Evolutionary conservation across 179 eudicot species (phyloP).

Genomic region (Corrigiola litoralis): DNA sequence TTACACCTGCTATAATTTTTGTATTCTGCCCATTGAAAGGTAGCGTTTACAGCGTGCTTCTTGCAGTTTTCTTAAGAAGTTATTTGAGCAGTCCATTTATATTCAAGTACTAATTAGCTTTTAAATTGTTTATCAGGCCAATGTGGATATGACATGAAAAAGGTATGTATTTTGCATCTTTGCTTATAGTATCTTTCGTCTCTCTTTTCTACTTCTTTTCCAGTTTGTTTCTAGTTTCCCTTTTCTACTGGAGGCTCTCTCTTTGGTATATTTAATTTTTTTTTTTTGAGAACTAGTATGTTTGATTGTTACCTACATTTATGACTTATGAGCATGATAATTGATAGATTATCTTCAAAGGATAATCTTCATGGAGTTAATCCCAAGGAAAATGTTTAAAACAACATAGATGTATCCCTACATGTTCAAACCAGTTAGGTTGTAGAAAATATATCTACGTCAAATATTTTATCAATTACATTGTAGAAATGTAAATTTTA

Average conservation of each 20-base stretch:
- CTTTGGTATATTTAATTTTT: neutral
- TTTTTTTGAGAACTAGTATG: neutral
- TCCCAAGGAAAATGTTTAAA: too few relatives aligned
- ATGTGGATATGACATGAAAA: constrained; percentile 39
- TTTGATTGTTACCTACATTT: too few relatives aligned
- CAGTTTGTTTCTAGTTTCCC: neutral
- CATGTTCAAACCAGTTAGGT: too few relatives aligned
- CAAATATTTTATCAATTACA: too few relatives aligned
- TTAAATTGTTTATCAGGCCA: constrained; percentile 28
- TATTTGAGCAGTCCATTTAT: neutral
- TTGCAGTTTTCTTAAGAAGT: neutral
- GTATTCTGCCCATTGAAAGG: too few relatives aligned
- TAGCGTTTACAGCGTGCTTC: neutral
- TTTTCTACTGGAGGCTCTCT: neutral
- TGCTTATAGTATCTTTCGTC: neutral
- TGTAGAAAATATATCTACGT: too few relatives aligned
- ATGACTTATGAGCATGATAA: too few relatives aligned
- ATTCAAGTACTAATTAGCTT: constrained; percentile 12
- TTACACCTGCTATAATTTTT: neutral
- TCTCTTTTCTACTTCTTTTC: neutral
- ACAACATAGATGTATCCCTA: too few relatives aligned
- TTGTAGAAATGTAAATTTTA: too few relatives aligned
- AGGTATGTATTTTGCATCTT: constrained; percentile 25
- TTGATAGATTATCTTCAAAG: too few relatives aligned
- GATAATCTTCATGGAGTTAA: too few relatives aligned